Evolutionary conservation across 495 filamentous ascomycete species (phyloP), one percentile per base, ranked within the genome.

Genomic region (Hypoxylon fuscum): DNA sequence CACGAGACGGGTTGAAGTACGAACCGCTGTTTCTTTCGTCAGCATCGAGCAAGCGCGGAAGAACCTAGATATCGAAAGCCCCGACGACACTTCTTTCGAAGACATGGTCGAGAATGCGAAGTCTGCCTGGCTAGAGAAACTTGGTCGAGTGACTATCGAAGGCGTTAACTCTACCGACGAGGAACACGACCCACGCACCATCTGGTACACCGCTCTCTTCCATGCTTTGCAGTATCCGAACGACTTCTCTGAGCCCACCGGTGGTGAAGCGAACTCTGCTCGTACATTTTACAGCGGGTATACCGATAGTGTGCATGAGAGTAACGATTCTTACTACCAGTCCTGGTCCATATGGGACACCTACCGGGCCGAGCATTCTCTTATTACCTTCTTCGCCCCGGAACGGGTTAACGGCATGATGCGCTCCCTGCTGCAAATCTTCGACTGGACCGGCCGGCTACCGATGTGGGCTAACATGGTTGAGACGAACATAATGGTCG

Each of bases 301-400:
- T 12, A 73, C 66, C 1, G 69, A 73, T 31, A 73, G 64, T 18
- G 31, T 72, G 5, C 66, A 72, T 27, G 50, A 61, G 31, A 61
- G 41, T 8, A 70, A 69, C 22, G 71, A 72, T 2, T 72, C 71
- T 0, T 73, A 73, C 45, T 73, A 72, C 34, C 71, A 73, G 31
- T 73, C 71, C 9, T 73, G 71, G 71, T 73, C 71, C 1, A 69
- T 73, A 23, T 73, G 71, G 71, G 71, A 73, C 41, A 73, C 71
- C 0, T 73, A 66, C 41, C 57, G 71, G 0, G 71, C 71, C 5
- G 71, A 73, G 25, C 71, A 73, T 40, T 73, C 71, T 1, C 64
- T 73, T 3, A 29, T 72, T 0, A 66, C 71, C 7, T 20, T 72
- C 9, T 66, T 72, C 20, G 64, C 71, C 1, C 71, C 71, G 3